Conservation (phyloP, 306 rosid genomes). For the Cicer yamashitae region DNA sequence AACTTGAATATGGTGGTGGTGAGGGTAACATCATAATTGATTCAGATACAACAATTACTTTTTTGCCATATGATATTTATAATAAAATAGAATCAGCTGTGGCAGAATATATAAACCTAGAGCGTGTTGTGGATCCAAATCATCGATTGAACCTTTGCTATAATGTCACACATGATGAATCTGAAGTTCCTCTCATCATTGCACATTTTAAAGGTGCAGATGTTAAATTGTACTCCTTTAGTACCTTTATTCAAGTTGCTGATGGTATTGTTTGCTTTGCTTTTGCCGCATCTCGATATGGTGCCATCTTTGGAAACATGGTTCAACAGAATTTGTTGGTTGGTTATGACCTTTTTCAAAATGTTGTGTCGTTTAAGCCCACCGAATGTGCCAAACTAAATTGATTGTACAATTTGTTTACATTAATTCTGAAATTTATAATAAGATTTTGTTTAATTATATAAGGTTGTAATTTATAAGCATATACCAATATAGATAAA, state of each 20-base stretch:
- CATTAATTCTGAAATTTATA: neutral
- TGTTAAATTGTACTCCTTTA: constrained; percentile 32
- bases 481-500: too few species aligned
- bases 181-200: constrained; percentile 17
- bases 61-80: too few species aligned
- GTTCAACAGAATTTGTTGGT: constrained; percentile 55
- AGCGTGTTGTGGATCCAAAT: too few species aligned
- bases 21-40: too few species aligned
- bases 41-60: too few species aligned
- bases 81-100: too few species aligned
- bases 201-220: constrained; percentile 56
- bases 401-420: neutral
- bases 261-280: constrained; percentile 53
- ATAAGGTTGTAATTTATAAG: too few species aligned
- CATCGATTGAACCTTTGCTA: too few species aligned
- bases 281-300: neutral
- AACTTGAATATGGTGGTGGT: too few species aligned
- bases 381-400: constrained; percentile 35
- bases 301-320: constrained; percentile 58
- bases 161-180: too few species aligned
- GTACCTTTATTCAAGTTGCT: constrained; percentile 40
- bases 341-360: constrained; percentile 55
- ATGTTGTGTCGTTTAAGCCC: constrained; percentile 54
- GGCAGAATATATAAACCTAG: too few species aligned
- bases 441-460: neutral